These are phyloP conservation scores for Triangularia verruculosa DNA, from an alignment of 2,329 filamentous ascomycete species.

Conservation along the genomic window DNA sequence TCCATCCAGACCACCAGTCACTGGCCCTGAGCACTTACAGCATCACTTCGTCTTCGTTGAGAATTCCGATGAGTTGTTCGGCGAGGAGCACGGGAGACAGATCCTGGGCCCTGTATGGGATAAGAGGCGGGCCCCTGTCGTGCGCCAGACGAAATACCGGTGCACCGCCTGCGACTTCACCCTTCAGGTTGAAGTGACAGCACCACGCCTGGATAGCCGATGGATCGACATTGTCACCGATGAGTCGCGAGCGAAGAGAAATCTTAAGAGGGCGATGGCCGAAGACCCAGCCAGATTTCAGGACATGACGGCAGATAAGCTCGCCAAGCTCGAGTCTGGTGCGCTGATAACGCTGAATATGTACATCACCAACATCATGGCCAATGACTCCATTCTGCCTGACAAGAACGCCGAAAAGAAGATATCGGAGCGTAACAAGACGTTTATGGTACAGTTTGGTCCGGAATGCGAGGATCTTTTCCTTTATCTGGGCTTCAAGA, in stretches of 20 bases:
- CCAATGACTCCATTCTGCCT: slow-evolving; percentile 26
- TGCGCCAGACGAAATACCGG: neutral
- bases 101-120: neutral
- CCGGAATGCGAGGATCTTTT: slow-evolving; percentile 49
- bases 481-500: slow-evolving; percentile 47
- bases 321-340: slow-evolving; percentile 40
- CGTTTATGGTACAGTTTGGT: slow-evolving; percentile 53
- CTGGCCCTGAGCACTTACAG: slow-evolving; percentile 13
- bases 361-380: slow-evolving; percentile 49
- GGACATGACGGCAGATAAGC: slow-evolving; percentile 32
- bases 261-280: slow-evolving; percentile 32
- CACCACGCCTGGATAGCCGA: slow-evolving; percentile 44
- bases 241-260: slow-evolving; percentile 40
- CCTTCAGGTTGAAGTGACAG: slow-evolving; percentile 47
- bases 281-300: slow-evolving; percentile 49
- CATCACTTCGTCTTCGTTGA: slow-evolving; percentile 32
- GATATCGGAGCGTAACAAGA: slow-evolving; percentile 57
- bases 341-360: slow-evolving; percentile 46
- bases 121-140: neutral
- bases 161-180: slow-evolving; percentile 46
- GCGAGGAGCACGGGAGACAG: neutral
- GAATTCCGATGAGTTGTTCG: neutral
- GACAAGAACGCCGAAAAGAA: slow-evolving; percentile 30
- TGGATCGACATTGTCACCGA: slow-evolving; percentile 47
- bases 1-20: slow-evolving; percentile 12